These are phyloP conservation scores for Pseudognaphalium luteoalbum DNA, from an alignment of 129 eudicot species.

Conservation along the genomic window DNA sequence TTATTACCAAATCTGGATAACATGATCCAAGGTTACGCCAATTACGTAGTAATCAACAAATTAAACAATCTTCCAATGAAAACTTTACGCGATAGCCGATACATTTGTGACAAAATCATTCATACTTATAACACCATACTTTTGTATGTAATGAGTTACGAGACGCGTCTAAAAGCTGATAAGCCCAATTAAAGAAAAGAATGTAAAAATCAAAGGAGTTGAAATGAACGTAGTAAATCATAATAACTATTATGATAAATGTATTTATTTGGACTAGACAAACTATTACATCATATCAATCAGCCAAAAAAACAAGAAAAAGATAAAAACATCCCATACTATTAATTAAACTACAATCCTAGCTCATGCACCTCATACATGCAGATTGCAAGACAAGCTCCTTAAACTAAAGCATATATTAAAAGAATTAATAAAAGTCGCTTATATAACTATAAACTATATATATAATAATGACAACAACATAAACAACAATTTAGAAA, in stretches of 20 bases:
- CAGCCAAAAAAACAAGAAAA: neutral
- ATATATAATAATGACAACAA: neutral
- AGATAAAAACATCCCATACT: slow-evolving; percentile 12
- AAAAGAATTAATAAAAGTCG: slow-evolving; percentile 17
- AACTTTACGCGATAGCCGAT: no score
- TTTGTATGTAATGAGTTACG: neutral
- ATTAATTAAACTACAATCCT: slow-evolving; percentile 22
- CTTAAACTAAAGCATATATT: slow-evolving; percentile 12
- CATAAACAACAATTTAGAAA: slow-evolving; percentile 1
- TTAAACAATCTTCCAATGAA: no score
- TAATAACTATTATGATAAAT: neutral
- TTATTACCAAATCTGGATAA: no score
- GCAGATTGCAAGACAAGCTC: slow-evolving; percentile 25
- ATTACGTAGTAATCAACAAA: no score
- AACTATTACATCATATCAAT: slow-evolving; percentile 24
- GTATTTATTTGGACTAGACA: slow-evolving; percentile 7
- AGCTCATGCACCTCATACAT: slow-evolving; percentile 17
- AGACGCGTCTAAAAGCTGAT: neutral
- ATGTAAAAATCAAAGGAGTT: no score
- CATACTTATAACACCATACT: no score
- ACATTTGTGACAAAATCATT: no score
- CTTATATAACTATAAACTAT: neutral
- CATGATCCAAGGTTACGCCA: no score
- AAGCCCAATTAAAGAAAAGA: neutral
- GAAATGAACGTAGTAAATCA: neutral